These are phyloP conservation scores for Escallonia herrerae DNA, from an alignment of 129 eudicot genomes.

Conservation along the genomic window DNA sequence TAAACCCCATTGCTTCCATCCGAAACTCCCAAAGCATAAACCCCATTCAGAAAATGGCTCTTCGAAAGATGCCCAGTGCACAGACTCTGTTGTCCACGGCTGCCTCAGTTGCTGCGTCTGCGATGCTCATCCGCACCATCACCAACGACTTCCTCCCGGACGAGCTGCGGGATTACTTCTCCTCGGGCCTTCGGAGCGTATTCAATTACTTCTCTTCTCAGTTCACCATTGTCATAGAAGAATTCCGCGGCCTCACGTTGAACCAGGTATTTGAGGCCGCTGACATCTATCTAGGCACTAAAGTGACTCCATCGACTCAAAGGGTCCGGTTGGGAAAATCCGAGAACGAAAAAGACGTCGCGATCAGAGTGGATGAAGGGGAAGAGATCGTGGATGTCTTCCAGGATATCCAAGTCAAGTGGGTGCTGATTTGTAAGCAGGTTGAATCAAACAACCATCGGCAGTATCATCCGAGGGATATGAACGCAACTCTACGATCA, in stretches of 20 bases:
- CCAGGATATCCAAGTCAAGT: constrained; percentile 1
- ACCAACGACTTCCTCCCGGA: constrained; percentile 32
- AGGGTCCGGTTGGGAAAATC: constrained; percentile 12
- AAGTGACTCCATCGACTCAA: no score
- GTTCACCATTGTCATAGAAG: constrained; percentile 32
- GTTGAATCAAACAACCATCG: constrained; percentile 7
- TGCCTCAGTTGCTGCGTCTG: constrained; percentile 43
- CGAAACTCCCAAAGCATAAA: no score
- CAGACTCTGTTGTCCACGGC: constrained; percentile 13
- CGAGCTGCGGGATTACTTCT: constrained; percentile 24
- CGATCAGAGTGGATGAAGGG: neutral
- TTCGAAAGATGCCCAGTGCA: neutral
- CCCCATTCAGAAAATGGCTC: neutral
- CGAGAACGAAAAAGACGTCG: constrained; percentile 21
- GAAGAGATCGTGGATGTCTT: constrained; percentile 27
- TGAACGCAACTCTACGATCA: constrained; percentile 9
- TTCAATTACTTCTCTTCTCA: constrained; percentile 15
- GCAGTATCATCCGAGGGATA: constrained; percentile 1
- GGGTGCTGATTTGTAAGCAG: constrained; percentile 6
- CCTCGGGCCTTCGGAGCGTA: constrained; percentile 24
- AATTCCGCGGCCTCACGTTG: constrained; percentile 24
- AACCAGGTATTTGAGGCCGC: constrained; percentile 32
- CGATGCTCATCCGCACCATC: constrained; percentile 31
- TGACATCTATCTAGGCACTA: no score
- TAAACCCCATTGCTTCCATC: no score